Evolutionary conservation across 208 protist genomes (phyloP).

Genomic region (Crithidia mellificae): DNA sequence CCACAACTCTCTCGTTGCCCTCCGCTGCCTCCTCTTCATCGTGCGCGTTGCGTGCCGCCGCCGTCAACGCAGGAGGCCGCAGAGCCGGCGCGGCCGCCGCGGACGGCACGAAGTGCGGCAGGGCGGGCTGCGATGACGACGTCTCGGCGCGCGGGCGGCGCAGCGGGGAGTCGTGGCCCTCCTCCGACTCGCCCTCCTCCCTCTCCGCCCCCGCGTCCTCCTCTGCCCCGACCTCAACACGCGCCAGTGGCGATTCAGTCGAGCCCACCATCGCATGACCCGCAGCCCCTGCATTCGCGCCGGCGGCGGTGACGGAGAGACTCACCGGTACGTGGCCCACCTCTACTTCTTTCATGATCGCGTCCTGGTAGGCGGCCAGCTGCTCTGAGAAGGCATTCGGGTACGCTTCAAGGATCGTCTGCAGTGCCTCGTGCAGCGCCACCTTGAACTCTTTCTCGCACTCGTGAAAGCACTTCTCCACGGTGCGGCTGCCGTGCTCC

Average conservation of each 20-base stretch:
- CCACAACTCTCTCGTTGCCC: too few relatives aligned
- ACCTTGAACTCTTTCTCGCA: conserved; percentile 64
- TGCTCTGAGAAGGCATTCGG: conserved; percentile 89
- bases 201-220: conserved; percentile 20
- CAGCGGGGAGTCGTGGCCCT: background rate
- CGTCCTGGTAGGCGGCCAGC: conserved; percentile 92
- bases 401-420: conserved; percentile 83
- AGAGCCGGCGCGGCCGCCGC: background rate
- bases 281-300: background rate
- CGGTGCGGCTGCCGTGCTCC: conserved; percentile 53
- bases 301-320: background rate
- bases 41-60: too few relatives aligned
- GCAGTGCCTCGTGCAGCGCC: conserved; percentile 88
- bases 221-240: too few relatives aligned
- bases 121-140: background rate
- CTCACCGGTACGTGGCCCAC: conserved; percentile 32
- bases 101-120: background rate
- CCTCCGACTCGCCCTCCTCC: conserved; percentile 7
- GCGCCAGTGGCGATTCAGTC: too few relatives aligned
- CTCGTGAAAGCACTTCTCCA: conserved; percentile 51
- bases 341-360: conserved; percentile 67
- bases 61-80: background rate
- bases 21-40: too few relatives aligned
- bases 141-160: conserved; percentile 18
- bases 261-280: too few relatives aligned